These are phyloP conservation scores for Penicillium taxi DNA, from an alignment of 495 filamentous ascomycete species.

Conservation along the genomic window DNA sequence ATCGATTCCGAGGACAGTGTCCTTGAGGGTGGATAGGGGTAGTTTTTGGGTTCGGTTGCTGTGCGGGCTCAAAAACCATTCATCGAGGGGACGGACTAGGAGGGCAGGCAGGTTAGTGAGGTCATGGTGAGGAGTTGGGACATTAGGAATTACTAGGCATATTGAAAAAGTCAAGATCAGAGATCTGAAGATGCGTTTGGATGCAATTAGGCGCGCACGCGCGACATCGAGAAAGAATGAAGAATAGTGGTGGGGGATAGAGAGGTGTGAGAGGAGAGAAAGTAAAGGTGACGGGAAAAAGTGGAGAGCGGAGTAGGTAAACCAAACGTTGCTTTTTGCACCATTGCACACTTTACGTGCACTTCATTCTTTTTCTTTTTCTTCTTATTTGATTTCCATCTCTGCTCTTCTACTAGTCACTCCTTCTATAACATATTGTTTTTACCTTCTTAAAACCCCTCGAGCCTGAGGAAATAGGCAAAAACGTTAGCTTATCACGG, in stretches of 20 bases:
- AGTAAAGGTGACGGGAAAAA: constrained; percentile 12
- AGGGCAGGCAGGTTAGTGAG: constrained; percentile 7
- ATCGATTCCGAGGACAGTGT: constrained; percentile 73
- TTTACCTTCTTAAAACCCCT: too few relatives aligned
- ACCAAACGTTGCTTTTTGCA: constrained; percentile 6
- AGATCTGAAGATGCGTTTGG: too few relatives aligned
- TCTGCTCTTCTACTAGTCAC: too few relatives aligned
- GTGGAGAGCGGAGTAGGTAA: constrained; percentile 17
- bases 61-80: constrained; percentile 44
- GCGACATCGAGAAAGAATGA: too few relatives aligned
- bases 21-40: constrained; percentile 58
- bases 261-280: constrained; percentile 5
- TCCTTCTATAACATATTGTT: too few relatives aligned
- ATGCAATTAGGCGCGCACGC: too few relatives aligned
- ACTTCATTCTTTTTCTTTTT: not conserved
- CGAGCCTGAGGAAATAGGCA: too few relatives aligned
- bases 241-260: constrained; percentile 5
- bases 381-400: too few relatives aligned
- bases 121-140: not conserved
- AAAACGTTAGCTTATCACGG: too few relatives aligned
- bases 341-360: not conserved
- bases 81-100: constrained; percentile 53
- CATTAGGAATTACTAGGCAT: constrained; percentile 35
- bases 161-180: too few relatives aligned
- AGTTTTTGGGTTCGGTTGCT: constrained; percentile 33